phyloP scores from a whole-genome alignment of 2,329 filamentous ascomycete genomes.

The Ascochyta rabiei region DNA sequence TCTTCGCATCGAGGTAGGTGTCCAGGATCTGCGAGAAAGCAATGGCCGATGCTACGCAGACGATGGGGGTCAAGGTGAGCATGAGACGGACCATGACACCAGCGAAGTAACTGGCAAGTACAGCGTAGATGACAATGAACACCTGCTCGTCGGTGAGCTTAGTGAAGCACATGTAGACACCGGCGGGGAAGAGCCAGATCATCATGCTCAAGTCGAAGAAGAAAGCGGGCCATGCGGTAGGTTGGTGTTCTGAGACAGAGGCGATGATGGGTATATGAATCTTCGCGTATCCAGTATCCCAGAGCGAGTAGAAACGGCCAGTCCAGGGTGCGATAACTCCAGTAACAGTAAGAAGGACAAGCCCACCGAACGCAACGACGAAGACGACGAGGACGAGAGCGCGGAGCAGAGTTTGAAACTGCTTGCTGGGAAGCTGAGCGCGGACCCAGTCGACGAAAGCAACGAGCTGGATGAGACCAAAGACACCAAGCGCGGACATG shows the following conservation, averaged over 20 bases:
- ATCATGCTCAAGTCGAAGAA: slow-evolving; percentile 99
- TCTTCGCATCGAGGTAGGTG: slow-evolving; percentile 74
- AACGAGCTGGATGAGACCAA: slow-evolving; percentile 91
- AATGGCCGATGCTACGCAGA: slow-evolving; percentile 91
- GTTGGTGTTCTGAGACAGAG: slow-evolving; percentile 99
- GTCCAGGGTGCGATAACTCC: slow-evolving; percentile 97
- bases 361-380: slow-evolving; percentile 71
- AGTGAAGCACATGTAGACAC: slow-evolving; percentile 98
- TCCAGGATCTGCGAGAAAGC: slow-evolving; percentile 88
- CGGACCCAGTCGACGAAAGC: slow-evolving; percentile 91
- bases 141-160: slow-evolving; percentile 94
- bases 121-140: slow-evolving; percentile 95
- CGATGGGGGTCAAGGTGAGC: slow-evolving; percentile 94
- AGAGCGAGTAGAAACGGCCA: slow-evolving; percentile 98
- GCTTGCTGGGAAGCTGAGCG: slow-evolving; percentile 84
- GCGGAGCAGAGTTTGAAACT: slow-evolving; percentile 90
- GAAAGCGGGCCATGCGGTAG: slow-evolving; percentile 97
- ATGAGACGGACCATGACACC: slow-evolving; percentile 99
- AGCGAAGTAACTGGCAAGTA: slow-evolving; percentile 96
- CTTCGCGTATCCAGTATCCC: slow-evolving; percentile 98
- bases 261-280: slow-evolving; percentile 99
- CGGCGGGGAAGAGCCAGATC: slow-evolving; percentile 98
- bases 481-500: slow-evolving; percentile 95
- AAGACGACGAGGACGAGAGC: slow-evolving; percentile 77
- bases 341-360: slow-evolving; percentile 81